Evolutionary conservation across 2,329 filamentous ascomycete genomes (phyloP), one percentile per base, ranked within the genome.

Genomic region (Colletotrichum trifolii): DNA sequence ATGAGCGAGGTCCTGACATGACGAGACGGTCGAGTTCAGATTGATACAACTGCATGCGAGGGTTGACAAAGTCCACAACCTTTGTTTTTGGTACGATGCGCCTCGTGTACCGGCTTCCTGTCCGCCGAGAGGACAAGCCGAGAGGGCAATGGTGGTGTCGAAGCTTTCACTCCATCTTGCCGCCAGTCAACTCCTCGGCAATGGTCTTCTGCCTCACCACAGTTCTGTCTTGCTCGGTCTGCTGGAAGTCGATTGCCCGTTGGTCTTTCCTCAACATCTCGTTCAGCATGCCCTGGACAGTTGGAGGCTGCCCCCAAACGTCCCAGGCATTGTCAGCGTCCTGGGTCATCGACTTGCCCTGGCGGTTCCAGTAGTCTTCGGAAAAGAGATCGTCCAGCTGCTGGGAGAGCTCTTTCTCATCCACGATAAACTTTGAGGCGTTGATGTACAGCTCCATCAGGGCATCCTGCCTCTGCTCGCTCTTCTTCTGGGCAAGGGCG

Each of bases 381-480:
- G 87, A 85, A 79, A 97, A 99, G n/a, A 90, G 83, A 68, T 84
- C 80, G 25, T 96, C 91, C 61, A 97, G 89, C 69, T 89, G 86
- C 13, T 83, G 82, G 70, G 91, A 86, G 39, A 99, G 85, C 75
- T 97, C 90, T 54, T 85, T 80, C 75, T 97, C 94, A 33, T 86
- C 89, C 15, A 93, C 89, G 74, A 99, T 97, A 79, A 98, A 99
- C 43, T 87, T 82, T 34, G 91, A 87, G 6, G 96, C 94, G 71
- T 94, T 91, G 80, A 96, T 91, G 79, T 99, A 99, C 11, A 99
- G 85, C 64, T 92, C 89, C 78, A 97, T 93, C 36, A 99, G 80
- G 13, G 90, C 86, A 69, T 95, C 88, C 66, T 87, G 84, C 54
- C 91, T 87, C 57, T 84, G 82, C 63, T 89, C 83, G 47, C 83